phyloP scores from a whole-genome alignment of 2,329 filamentous ascomycete species.

The Colletotrichum caudatum region DNA sequence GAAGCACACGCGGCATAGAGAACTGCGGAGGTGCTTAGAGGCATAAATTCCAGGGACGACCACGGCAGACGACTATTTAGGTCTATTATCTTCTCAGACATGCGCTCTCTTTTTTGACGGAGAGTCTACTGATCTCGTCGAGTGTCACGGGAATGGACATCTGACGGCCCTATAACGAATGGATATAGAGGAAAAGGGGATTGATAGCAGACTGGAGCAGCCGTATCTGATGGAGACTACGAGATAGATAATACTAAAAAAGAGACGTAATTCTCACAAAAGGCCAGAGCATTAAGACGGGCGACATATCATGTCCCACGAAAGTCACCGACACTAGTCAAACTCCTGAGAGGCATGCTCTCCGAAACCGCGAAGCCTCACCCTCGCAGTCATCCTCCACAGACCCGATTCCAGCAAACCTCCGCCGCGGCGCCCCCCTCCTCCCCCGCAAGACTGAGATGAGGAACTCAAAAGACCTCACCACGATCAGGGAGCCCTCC shows the following conservation, averaged over 20 bases:
- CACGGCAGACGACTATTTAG: too few species aligned
- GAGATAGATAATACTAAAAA: neutral
- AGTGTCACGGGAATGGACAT: too few species aligned
- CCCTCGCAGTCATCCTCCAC: neutral
- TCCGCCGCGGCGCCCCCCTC: too few species aligned
- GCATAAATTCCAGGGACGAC: neutral
- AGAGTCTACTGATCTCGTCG: too few species aligned
- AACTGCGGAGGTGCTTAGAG: neutral
- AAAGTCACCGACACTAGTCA: neutral
- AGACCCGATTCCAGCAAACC: too few species aligned
- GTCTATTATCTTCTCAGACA: too few species aligned
- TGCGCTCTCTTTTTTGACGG: too few species aligned
- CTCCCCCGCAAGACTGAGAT: too few species aligned
- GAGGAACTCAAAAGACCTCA: too few species aligned
- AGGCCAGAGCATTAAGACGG: fast-evolving
- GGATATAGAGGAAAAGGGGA: neutral
- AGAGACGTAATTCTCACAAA: neutral
- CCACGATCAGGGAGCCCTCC: too few species aligned
- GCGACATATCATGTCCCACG: neutral
- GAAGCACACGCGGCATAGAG: neutral
- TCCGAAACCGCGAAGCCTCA: neutral
- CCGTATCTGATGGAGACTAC: neutral
- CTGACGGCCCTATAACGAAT: fast-evolving
- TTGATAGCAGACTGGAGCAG: neutral
- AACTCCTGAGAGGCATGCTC: neutral